Evolutionary conservation across 1,284 basidiomycete genomes (phyloP), one percentile per base, ranked within the genome.

Genomic region (Cronartium ribicola): DNA sequence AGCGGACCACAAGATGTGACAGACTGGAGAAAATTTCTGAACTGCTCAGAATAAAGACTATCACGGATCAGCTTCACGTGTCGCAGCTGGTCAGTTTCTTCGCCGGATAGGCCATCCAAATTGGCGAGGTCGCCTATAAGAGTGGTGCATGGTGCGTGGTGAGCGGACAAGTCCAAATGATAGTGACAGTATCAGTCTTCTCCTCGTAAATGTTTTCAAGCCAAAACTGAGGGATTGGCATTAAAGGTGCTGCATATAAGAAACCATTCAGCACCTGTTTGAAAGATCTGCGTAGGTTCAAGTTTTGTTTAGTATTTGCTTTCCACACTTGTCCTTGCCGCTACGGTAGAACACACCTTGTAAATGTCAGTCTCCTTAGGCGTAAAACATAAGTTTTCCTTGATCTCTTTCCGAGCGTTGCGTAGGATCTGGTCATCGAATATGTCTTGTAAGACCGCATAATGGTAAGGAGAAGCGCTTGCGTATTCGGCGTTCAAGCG

Each of bases 351-450:
- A 55, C 7, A n/a, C 76, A 90, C 92, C 87, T 94, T 95, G 87
- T 98, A 98, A 78, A 98, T 98, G 80, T 98, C 95, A 5, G 95
- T 98, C 85, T 98, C 92, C 84, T 97, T 98, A 83, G 94, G 90
- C 6, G 92, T 89, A 82, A 97, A 98, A 79, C 87, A 90, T 79
- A 98, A 88, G 78, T 96, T 88, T 59, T 85, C 84, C 77, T 93
- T 84, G 78, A 94, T 85, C 80, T 84, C 78, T 13, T 74, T 62
- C 36, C 77, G 55, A 22, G 76, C 77, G 36, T 73, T 67, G 10
- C 77, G 76, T 11, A 79, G 68, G n/a, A 78, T 76, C 10, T 48
- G 36, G 17, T 51, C 43, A 44, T 74, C 46, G 43, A 74, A 74
- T 11, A 74, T 39, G 39, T 67, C 40, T 44, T 62, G 66, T 36